Evolutionary conservation across 2,329 filamentous ascomycete species (phyloP).

Genomic region (Ophiocordyceps camponoti-leonardi): DNA sequence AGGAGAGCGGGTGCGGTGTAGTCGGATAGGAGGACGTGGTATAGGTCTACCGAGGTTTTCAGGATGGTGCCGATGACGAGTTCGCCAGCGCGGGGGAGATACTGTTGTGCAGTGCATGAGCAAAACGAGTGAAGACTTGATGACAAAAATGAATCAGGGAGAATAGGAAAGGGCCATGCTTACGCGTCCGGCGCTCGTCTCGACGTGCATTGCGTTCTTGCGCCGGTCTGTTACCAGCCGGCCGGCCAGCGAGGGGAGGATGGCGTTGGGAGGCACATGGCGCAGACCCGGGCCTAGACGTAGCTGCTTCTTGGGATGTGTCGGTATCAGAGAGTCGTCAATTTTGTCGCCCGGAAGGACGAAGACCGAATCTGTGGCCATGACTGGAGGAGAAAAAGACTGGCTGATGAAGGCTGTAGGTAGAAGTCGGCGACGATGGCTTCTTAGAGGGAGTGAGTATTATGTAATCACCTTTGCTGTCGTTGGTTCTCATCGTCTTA

Average conservation of each 20-base stretch:
- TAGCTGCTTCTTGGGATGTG: constrained; percentile 50
- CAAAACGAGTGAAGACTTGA: too few species aligned
- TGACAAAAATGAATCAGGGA: neutral
- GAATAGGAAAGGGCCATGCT: constrained; percentile 8
- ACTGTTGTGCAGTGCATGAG: too few species aligned
- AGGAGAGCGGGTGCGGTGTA: constrained; percentile 50
- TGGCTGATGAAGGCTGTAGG: neutral
- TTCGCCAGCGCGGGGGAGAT: constrained; percentile 64
- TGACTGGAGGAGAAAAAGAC: constrained; percentile 11
- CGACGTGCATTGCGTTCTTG: constrained; percentile 68
- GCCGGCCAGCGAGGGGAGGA: constrained; percentile 51
- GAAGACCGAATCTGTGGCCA: constrained; percentile 41
- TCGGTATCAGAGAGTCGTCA: constrained; percentile 47
- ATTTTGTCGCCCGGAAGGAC: constrained; percentile 73
- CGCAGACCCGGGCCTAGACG: constrained; percentile 73
- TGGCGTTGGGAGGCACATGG: constrained; percentile 59
- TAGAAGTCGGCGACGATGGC: neutral
- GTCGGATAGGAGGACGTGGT: constrained; percentile 60
- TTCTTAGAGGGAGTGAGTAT: neutral
- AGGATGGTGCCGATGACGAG: constrained; percentile 77
- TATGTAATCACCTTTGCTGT: too few species aligned
- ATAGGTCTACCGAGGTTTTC: constrained; percentile 58
- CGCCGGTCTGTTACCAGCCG: constrained; percentile 48
- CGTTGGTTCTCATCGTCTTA: too few species aligned
- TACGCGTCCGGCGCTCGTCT: constrained; percentile 53